A percentile compares a stretch with the other conserved stretches of the same genome.
Conservation (phyloP, 2,329 filamentous ascomycete genomes). For the Septoria linicola region DNA sequence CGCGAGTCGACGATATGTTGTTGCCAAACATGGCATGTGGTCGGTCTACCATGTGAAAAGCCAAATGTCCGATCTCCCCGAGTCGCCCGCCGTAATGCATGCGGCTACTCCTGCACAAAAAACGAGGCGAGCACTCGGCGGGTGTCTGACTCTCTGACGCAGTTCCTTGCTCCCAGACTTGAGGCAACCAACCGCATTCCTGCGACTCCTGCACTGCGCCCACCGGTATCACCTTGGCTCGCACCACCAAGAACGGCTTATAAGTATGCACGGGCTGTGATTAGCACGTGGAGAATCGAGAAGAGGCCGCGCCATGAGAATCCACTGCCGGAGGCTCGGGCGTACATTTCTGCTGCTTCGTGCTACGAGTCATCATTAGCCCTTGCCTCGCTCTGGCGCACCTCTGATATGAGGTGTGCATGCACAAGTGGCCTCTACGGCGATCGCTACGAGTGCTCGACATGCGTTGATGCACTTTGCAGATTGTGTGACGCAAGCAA, state of each 20-base stretch:
- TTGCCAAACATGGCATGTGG: conserved; percentile 12
- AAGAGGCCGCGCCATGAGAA: conserved; percentile 1
- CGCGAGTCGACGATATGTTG: too few relatives aligned
- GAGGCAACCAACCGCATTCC: conserved; percentile 19
- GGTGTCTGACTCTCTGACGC: conserved; percentile 8
- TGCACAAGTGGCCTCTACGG: neutral
- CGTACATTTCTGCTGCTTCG: neutral
- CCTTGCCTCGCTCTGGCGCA: neutral
- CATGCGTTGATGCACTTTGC: conserved; percentile 12
- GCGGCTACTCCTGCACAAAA: neutral
- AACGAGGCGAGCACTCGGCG: conserved; percentile 16
- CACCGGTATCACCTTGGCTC: conserved; percentile 5
- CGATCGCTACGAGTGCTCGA: neutral
- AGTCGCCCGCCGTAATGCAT: conserved; percentile 7
- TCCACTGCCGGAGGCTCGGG: conserved; percentile 17
- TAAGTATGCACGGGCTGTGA: conserved; percentile 3
- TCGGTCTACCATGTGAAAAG: conserved; percentile 3
- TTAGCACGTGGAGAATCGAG: conserved; percentile 15
- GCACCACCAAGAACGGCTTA: neutral
- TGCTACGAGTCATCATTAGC: neutral
- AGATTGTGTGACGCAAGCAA: conserved; percentile 18
- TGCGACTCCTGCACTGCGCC: conserved; percentile 15
- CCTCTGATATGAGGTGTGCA: conserved; percentile 1
- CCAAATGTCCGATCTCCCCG: conserved; percentile 1
- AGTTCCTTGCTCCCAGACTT: conserved; percentile 6